These are phyloP conservation scores for Lactifluus subvellereus DNA, from an alignment of 768 basidiomycete genomes.

Conservation along the genomic window DNA sequence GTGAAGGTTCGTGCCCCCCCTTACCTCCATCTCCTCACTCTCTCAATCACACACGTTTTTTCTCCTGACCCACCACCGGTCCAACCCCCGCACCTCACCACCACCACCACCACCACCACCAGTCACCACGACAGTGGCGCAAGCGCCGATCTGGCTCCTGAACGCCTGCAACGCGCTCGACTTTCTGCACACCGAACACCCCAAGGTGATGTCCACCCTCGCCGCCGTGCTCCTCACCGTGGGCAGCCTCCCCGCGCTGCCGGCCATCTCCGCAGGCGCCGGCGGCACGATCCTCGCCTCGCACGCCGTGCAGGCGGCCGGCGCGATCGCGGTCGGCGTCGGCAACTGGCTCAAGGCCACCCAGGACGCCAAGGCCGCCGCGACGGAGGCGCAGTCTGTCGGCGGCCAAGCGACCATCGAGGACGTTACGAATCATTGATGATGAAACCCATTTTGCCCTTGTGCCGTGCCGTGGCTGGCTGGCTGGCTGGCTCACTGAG, in stretches of 20 bases:
- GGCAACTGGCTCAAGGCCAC: conserved; percentile 51
- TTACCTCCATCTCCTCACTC: background rate
- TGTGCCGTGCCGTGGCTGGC: no score
- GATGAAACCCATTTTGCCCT: background rate
- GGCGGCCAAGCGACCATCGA: conserved; percentile 13
- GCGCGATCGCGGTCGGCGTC: conserved; percentile 71
- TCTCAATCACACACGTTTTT: background rate
- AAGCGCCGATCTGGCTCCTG: conserved; percentile 70
- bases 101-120: background rate
- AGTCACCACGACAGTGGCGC: conserved; percentile 43
- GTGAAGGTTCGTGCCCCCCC: conserved; percentile 18
- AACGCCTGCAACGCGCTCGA: conserved; percentile 74
- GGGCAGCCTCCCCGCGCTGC: conserved; percentile 67
- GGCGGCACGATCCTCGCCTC: conserved; percentile 71
- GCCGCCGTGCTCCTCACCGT: conserved; percentile 77
- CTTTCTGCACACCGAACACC: conserved; percentile 68
- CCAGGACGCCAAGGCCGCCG: conserved; percentile 32
- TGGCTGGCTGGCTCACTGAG: no score
- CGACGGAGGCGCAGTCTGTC: background rate
- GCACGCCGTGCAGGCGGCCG: conserved; percentile 69
- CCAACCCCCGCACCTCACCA: no score
- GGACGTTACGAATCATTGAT: background rate
- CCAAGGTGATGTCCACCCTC: conserved; percentile 65
- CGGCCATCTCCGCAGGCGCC: conserved; percentile 59
- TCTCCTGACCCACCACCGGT: no score